These are phyloP conservation scores for Xylariaceae sp. DNA, from an alignment of 2,329 filamentous ascomycete species.

Conservation along the genomic window DNA sequence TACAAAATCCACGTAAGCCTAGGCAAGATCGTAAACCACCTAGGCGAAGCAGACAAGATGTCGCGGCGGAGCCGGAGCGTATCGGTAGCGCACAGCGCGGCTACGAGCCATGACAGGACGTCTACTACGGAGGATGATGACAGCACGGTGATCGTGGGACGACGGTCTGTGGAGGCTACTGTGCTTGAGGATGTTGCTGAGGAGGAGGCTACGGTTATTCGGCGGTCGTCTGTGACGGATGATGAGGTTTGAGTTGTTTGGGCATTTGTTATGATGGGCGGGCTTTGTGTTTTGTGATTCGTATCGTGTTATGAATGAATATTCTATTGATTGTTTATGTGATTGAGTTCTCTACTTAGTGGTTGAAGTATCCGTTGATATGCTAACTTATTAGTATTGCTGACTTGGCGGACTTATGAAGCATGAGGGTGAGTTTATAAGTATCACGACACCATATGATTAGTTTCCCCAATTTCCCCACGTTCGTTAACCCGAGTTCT, in stretches of 20 bases:
- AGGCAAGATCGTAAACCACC: conserved; percentile 62
- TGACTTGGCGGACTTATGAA: no score
- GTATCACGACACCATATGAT: no score
- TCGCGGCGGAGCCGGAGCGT: conserved; percentile 23
- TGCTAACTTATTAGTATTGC: no score
- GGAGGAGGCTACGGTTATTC: conserved; percentile 15
- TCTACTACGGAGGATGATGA: conserved; percentile 11
- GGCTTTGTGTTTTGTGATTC: no score
- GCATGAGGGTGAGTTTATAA: no score
- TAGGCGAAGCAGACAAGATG: conserved; percentile 39
- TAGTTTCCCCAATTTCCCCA: no score
- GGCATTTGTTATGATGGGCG: no score
- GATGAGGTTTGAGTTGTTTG: conserved; percentile 12
- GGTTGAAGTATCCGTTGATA: no score
- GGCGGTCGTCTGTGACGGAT: conserved; percentile 17
- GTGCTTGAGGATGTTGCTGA: conserved; percentile 19
- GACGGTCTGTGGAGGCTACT: conserved; percentile 4
- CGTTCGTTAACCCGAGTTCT: no score
- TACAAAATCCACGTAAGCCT: conserved; percentile 65
- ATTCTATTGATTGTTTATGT: no score
- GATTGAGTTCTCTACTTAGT: no score
- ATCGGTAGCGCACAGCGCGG: conserved; percentile 8
- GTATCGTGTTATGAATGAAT: no score
- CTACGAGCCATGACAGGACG: conserved; percentile 9
- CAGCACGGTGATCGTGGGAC: conserved; percentile 1